Conservation (phyloP, 2,329 filamentous ascomycete species). For the Arthrobotrys sinensis region DNA sequence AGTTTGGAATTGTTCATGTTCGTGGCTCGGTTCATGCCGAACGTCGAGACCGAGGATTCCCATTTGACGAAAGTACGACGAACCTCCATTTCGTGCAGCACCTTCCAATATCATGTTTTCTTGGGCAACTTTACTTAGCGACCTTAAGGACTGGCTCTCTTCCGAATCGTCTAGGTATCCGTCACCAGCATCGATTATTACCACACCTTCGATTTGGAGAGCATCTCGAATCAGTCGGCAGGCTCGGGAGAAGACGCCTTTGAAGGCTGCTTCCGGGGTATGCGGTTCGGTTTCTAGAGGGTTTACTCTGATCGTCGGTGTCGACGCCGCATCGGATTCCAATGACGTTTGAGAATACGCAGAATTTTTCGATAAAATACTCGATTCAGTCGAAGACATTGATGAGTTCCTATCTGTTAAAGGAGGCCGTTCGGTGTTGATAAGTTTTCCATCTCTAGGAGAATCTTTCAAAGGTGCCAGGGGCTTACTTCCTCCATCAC, state of each 20-base stretch:
- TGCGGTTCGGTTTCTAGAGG: conserved; percentile 39
- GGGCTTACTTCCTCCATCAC: conserved; percentile 56
- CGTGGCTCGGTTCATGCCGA: conserved; percentile 1
- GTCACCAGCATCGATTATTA: conserved; percentile 62
- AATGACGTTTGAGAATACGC: conserved; percentile 46
- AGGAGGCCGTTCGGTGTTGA: conserved; percentile 44
- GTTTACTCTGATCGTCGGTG: conserved; percentile 57
- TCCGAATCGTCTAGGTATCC: conserved; percentile 30
- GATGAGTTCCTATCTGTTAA: conserved; percentile 56
- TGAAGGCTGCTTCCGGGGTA: conserved; percentile 62
- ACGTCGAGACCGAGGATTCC: conserved; percentile 45
- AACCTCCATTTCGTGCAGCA: conserved; percentile 29
- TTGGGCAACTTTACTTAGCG: conserved; percentile 17
- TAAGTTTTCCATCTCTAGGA: conserved; percentile 53
- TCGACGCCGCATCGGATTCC: conserved; percentile 54
- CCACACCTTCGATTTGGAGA: conserved; percentile 63
- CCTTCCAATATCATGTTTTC: conserved; percentile 17
- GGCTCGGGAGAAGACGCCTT: conserved; percentile 63
- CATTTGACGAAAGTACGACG: conserved; percentile 37
- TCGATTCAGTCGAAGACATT: conserved; percentile 46
- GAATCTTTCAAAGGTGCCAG: conserved; percentile 45
- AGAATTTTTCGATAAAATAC: conserved; percentile 51
- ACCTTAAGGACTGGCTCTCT: conserved; percentile 35
- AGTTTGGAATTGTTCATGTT: conserved; percentile 4
- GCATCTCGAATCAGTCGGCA: conserved; percentile 62